Evolutionary conservation across 495 filamentous ascomycete species (phyloP).

Genomic region (Evernia prunastri): DNA sequence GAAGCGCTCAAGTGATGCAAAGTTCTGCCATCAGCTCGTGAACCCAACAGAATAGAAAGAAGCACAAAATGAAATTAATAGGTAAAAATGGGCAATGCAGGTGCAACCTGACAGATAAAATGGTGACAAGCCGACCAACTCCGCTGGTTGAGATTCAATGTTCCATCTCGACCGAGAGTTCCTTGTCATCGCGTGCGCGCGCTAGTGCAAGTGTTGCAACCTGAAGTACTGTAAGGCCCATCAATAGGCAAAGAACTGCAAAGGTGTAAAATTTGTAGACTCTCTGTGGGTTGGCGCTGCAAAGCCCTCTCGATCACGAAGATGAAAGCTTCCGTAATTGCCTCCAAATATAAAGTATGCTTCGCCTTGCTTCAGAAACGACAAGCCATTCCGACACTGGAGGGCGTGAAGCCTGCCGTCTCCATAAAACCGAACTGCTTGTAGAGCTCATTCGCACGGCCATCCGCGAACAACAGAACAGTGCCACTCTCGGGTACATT

Average conservation of each 20-base stretch:
- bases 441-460: conserved; percentile 41
- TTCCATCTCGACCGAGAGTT: neutral
- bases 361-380: neutral
- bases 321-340: neutral
- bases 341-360: too few species aligned
- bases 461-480: conserved; percentile 44
- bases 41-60: neutral
- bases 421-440: conserved; percentile 40
- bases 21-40: neutral
- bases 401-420: neutral
- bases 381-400: conserved; percentile 8
- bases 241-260: neutral
- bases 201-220: neutral
- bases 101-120: neutral
- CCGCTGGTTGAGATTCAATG: neutral
- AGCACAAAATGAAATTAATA: neutral
- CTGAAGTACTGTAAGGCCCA: neutral
- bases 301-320: neutral
- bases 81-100: neutral
- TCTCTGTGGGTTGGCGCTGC: neutral
- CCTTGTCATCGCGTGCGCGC: neutral
- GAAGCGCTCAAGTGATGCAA: neutral
- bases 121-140: neutral
- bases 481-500: conserved; percentile 37
- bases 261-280: neutral